Evolutionary conservation across 345 rosid genomes (phyloP), one percentile per base, ranked within the genome.

Genomic region (Citrus inodora): DNA sequence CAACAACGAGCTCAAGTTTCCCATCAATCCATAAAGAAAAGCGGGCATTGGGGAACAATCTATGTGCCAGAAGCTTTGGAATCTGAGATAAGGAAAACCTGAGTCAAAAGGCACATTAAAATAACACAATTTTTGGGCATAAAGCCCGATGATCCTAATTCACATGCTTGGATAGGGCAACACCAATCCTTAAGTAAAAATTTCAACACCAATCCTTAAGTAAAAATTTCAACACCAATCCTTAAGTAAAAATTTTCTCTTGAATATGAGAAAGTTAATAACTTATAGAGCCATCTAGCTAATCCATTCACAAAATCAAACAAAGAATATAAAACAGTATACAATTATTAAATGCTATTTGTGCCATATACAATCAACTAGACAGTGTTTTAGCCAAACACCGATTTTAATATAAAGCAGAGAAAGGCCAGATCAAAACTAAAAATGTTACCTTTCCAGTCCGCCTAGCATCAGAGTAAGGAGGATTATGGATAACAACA

Each of bases 11-110:
- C 88, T 97, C 97, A 78, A 94, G 98, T 80, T 97, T 97, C 80
- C 99, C 99, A 81, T 97, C 99, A 76, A 97, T 88, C 99, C 98
- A 97, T 65, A 97, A 42, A 67, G 99, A 97, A 85, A 84, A 94
- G 71, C 94, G 96, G 68, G 96, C 92, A 88, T 91, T 94, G 6
- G 98, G 99, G 84, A 97, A 97, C 81, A 97, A 60, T 83, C 99
- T 93, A 80, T 94, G 99, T 10, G 87, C 32, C 38, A 92, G 83
- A 79, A 92, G 97, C 88, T 92, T 92, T 56, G 94, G 97, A 69
- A 92, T 79, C 97, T 90, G 91, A 65, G 78, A 83, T 59, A 70
- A 53, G 61, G 63, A 86, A 30, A 80, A 77, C 16, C 32, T 7
- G 24, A 55, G 80, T 76, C 61, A 85, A 70, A 79, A 69, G 53